Evolutionary conservation across 139 green algal genomes (phyloP).

Genomic region (Diplosphaera chodatii): DNA sequence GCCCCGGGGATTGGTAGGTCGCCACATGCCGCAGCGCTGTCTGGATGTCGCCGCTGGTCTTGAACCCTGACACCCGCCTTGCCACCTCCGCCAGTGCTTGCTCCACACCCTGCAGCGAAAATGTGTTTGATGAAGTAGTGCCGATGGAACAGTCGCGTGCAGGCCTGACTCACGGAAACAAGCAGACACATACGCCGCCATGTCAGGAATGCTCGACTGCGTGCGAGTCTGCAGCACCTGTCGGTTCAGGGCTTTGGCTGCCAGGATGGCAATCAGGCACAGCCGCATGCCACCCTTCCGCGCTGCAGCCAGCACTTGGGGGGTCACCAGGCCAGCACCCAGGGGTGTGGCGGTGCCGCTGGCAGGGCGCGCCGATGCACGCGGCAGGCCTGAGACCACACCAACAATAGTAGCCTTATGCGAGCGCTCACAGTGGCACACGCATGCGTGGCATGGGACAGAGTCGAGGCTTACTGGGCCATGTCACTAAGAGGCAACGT

Average conservation of each 20-base stretch:
- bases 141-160: no score
- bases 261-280: background rate
- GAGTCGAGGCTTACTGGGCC: background rate
- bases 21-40: background rate
- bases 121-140: no score
- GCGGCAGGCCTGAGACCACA: background rate
- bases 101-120: background rate
- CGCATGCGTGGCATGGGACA: background rate
- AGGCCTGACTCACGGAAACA: no score
- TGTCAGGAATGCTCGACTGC: no score
- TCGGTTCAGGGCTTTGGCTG: background rate
- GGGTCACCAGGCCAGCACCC: background rate
- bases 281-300: background rate
- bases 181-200: no score
- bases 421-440: background rate
- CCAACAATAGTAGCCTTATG: no score
- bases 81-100: slow-evolving; percentile 2
- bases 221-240: background rate
- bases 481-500: background rate
- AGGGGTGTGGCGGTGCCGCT: background rate
- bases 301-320: background rate
- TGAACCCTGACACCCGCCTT: background rate
- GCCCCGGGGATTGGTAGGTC: background rate
- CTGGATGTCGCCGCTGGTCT: slow-evolving; percentile 1
- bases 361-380: background rate